Evolutionary conservation across 306 rosid genomes (phyloP), one percentile per base, ranked within the genome.

Genomic region (Aeschynomene evenia): DNA sequence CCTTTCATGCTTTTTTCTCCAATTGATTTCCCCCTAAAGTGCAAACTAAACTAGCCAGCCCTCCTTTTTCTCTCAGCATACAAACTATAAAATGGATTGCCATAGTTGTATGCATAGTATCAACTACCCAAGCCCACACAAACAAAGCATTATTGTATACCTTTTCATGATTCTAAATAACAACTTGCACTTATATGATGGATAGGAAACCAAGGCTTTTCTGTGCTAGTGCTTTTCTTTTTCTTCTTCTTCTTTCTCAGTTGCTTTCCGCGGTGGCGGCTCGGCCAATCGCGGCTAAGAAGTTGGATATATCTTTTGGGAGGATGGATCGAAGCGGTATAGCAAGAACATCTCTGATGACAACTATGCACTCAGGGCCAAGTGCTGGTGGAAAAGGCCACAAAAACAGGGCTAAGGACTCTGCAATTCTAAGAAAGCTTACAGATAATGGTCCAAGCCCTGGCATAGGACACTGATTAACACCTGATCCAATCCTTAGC

Each of bases 361-460:
- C 66, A 37, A 59, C 72, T 73, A 82, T 77, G 87, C 72, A 61
- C 77, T 68, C 85, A 5, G 81, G 87, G 46, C 89, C 89, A 70
- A 87, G 84, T 77, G 43, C 31, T 20, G 51, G 82, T 55, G 89
- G 87, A 16, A 67, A 71, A 66, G 84, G 84, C 60, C 89, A 87
- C 28, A 63, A 60, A 42, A 53, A 42, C 36, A 42, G 21, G 10
- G 24, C 11, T 15, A 6, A 5, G 12, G 11, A 19, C 23, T 26
- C 49, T 21, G 54, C 66, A 51, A 21, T 46, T 56, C 69, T 28
- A n/a, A 20, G 4, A 2, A 69, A 34, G 58, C 56, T 51, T 39
- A 48, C 49, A 46, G 71, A 59, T 6, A 58, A 76, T 4, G 87
- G 82, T 65, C 76, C 85, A 43, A 80, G 82, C 55, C 81, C 77